Conservation (phyloP, 768 basidiomycete genomes). For the Leccinum imitatum region DNA sequence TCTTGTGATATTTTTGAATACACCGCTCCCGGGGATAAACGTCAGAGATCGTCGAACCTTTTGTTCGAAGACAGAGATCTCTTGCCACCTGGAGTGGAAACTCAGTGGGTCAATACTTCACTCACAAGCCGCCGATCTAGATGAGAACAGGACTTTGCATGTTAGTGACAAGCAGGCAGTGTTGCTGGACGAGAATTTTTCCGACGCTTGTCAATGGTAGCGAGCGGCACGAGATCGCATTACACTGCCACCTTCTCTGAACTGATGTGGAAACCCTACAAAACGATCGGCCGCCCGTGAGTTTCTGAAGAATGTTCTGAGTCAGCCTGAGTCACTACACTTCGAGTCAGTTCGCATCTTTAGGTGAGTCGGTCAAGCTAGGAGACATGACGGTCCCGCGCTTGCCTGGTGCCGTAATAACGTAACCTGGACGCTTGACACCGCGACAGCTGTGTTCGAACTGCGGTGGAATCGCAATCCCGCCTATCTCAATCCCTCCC, state of each 20-base stretch:
- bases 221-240: background rate
- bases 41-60: background rate
- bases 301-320: background rate
- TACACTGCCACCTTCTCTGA: conserved; percentile 6
- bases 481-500: background rate
- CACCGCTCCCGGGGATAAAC: background rate
- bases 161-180: conserved; percentile 2
- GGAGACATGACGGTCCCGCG: conserved; percentile 6
- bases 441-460: conserved; percentile 7
- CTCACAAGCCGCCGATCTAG: background rate
- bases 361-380: background rate
- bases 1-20: background rate
- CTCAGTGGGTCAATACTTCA: no score
- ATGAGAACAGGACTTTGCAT: background rate
- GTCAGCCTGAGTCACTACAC: background rate
- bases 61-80: background rate
- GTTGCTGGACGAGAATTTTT: background rate
- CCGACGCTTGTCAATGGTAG: background rate
- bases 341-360: background rate
- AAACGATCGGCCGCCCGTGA: background rate
- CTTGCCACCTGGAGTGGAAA: no score
- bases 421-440: conserved; percentile 17
- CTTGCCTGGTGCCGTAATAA: conserved; percentile 7
- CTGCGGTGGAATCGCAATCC: background rate
- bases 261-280: no score